Percentiles rank a stretch among this genome's conserved stretches.
These are phyloP conservation scores for Boletus barrowsii DNA, from an alignment of 768 basidiomycete genomes.

Conservation along the genomic window DNA sequence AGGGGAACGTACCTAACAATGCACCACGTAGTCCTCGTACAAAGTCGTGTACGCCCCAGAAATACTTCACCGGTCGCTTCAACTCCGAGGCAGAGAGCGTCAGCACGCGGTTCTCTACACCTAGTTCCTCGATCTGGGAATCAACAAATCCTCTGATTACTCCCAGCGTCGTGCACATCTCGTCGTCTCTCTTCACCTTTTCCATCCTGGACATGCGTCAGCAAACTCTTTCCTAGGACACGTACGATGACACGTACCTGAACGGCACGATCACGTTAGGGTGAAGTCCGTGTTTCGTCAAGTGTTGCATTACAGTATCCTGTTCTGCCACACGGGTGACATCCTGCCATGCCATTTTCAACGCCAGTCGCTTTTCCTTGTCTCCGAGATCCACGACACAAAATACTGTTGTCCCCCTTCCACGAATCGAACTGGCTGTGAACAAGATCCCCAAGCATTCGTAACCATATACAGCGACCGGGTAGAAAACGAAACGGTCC, in stretches of 20 bases:
- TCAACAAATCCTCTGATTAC: background rate
- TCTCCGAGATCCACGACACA: background rate
- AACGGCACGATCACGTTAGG: background rate
- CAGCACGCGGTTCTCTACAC: background rate
- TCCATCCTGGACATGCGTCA: background rate
- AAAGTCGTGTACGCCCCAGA: slow-evolving; percentile 1
- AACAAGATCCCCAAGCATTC: background rate
- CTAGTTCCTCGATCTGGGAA: background rate
- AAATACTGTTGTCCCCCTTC: slow-evolving; percentile 9
- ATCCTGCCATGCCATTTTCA: slow-evolving; percentile 1
- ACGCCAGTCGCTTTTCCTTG: background rate
- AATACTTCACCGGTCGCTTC: background rate
- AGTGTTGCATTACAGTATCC: background rate
- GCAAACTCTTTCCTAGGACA: background rate
- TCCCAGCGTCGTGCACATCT: background rate
- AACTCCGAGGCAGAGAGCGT: background rate
- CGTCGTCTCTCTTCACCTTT: background rate
- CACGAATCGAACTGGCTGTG: slow-evolving; percentile 10
- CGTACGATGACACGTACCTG: background rate
- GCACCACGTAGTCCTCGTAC: background rate
- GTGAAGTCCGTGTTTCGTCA: background rate
- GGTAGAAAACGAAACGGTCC: too few species aligned
- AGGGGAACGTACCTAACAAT: background rate
- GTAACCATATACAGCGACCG: too few species aligned
- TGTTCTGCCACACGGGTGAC: background rate